Conservation (phyloP, 805 yeast species). For the Debaryomyces prosopidis region DNA sequence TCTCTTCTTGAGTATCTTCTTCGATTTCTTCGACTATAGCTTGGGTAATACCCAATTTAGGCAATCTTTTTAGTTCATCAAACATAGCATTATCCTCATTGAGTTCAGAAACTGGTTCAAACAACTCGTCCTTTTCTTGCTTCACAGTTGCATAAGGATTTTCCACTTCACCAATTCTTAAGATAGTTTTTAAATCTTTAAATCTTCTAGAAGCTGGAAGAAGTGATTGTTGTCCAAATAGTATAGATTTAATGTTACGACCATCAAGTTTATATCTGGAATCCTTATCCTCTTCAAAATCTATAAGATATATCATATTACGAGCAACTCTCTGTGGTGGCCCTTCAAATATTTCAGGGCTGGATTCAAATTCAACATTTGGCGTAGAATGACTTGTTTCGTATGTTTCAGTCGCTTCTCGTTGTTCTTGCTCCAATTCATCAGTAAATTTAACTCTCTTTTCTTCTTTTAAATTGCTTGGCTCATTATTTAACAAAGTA, state of each 20-base stretch:
- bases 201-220: constrained; percentile 54
- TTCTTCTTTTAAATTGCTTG: not conserved
- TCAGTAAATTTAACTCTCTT: constrained; percentile 24
- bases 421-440: constrained; percentile 10
- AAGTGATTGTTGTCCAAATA: constrained; percentile 64
- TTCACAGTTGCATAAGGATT: constrained; percentile 37
- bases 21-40: constrained; percentile 47
- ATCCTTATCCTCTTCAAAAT: constrained; percentile 38
- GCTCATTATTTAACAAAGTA: not conserved
- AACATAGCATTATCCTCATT: constrained; percentile 39
- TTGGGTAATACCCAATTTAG: constrained; percentile 60
- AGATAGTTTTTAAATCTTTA: constrained; percentile 53
- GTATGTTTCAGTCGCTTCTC: constrained; percentile 5
- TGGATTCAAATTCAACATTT: constrained; percentile 1
- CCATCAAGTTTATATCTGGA: constrained; percentile 17
- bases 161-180: constrained; percentile 39
- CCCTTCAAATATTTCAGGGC: constrained; percentile 53
- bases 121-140: constrained; percentile 34
- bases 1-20: constrained; percentile 41
- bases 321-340: constrained; percentile 64
- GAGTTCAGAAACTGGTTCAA: constrained; percentile 33
- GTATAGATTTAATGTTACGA: constrained; percentile 26
- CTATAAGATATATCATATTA: constrained; percentile 54
- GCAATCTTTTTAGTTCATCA: constrained; percentile 47
- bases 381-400: constrained; percentile 8